Evolutionary conservation across 164 flowering plant species (phyloP), one percentile per base, ranked within the genome.

Genomic region (Sedum album): DNA sequence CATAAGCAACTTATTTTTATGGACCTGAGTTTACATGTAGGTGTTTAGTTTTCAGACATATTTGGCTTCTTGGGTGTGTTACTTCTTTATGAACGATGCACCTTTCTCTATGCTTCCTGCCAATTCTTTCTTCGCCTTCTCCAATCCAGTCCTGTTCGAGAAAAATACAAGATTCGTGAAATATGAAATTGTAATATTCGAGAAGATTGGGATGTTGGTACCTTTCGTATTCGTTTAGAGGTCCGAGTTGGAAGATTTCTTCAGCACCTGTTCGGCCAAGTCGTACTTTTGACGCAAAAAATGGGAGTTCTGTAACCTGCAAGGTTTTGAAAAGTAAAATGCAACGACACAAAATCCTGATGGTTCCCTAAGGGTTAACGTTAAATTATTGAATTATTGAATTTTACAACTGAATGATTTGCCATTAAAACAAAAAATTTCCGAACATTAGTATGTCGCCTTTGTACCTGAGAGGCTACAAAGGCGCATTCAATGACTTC

Each of bases 231-330:
- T 51, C 57, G 26, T 51, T 51, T 51, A 51, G 57, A 51, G 57
- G 57, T 51, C 57, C 57, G 26, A 51, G 57, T 51, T 51, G 28
- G 57, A 51, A 51, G 57, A 51, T 26, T 14, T 51, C 57, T 51
- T 51, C 57, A 0, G 57, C 57, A 3, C 57, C 57, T n/a, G 23
- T 5, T 25, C 57, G 57, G 57, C 57, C 57, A 23, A 51, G 57
- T n/a, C 57, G 57, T 66, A 90, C 98, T 96, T 90, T 89, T 2
- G 98, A 93, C 48, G 98, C 93, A 80, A 93, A 93, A 86, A 88
- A 93, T 15, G 98, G 98, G 15, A 93, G 74, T 31, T 90, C 97
- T 23, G 98, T 89, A 65, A 51, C 57, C 57, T 51, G 57, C 25
- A 51, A 51, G 26, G 57, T n/a, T 51, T 6, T 13, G 18, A 5